Evolutionary conservation across 345 rosid genomes (phyloP), one percentile per base, ranked within the genome.

Genomic region (Raphanus sativus): DNA sequence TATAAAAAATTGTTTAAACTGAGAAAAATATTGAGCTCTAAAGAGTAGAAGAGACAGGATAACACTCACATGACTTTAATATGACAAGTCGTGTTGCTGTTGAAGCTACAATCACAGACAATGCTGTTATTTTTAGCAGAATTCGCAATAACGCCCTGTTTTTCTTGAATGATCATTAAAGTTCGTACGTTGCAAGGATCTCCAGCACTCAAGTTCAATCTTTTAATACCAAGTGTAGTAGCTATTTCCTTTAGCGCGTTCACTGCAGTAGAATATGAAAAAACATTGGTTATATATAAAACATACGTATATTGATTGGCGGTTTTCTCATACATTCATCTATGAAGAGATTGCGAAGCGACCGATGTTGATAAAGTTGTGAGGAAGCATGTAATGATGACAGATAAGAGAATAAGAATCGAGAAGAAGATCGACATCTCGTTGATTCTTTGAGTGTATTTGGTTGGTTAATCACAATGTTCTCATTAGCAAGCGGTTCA

Each of bases 31-130:
- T 7, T 5, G 59, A 16, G 26, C 24, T 48, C 54, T 48, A n/a
- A 2, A 6, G 59, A 16, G 17, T 16, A 42, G 12, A 12, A 28
- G 48, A 36, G 26, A 55, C 26, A 8, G 24, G 38, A 24, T 5
- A 52, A 65, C 17, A 74, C 77, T 74, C 4, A 74, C 77, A 74
- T 0, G 0, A 12, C 28, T 34, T 70, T 74, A 38, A 74, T 74
- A 65, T 66, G 77, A n/a, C 77, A 74, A 10, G 21, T 73, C 24
- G 1, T 17, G 24, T 4, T 17, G 50, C 54, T 50, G 65, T 58
- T 58, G 15, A 70, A 59, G 13, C 8, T 11, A 74, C 71, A 74
- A 8, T 33, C 4, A 56, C 77, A 74, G 8, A 0, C 1, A 34
- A 74, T 38, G 34, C 12, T 65, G 36, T 65, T 74, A 16, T 2